Base-by-base conservation (phyloP, 331 rosid genomes). In the Dryas integrifolia region DNA sequence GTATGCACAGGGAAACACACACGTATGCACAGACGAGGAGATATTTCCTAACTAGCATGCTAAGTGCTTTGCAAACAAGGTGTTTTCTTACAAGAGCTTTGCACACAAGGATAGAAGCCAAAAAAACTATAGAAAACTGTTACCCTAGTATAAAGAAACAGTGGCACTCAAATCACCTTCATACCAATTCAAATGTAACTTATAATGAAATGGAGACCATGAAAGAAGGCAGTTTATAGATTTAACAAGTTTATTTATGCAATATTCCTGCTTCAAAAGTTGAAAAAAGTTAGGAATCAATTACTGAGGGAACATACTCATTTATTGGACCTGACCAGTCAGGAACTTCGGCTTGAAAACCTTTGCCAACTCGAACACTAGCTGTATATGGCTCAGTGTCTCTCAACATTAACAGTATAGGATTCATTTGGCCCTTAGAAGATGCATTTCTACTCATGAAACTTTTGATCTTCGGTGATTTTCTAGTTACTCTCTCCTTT, bases 301-400 rank as follows among this genome's bases (percentile, higher is more conserved):
- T 57, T 64, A 66, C 52, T 61, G 78, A 77, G 48, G 80, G 76
- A 77, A 84, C 84, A 66, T 86, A 94, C 98, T 82, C 80, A 69
- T 63, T 67, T 65, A 63, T 79, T 10, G 92, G 88, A 79, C 92
- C 96, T 57, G 87, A 85, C 97, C 98, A 91, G 45, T 84, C 91
- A 57, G 74, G 89, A 68, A 94, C 89, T 73, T 89, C 90, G 26
- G 88, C 98, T 85, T 94, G 98, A 89, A 91, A 94, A 72, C 95
- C 97, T 84, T 94, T 89, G 70, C 98, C 98, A 78, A 89, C 83
- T 58, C 98, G 84, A 59, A 94, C 97, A 72, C 79, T 39, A 68
- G 86, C 78, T 71, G 73, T 80, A 75, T 85, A 80, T 11, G 83
- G 86, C 81, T 77, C 86, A 12, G 73, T 78, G 73, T 91, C 89